Evolutionary conservation across 441 rosid species (phyloP).

Genomic region (Metrosideros polymorpha): DNA sequence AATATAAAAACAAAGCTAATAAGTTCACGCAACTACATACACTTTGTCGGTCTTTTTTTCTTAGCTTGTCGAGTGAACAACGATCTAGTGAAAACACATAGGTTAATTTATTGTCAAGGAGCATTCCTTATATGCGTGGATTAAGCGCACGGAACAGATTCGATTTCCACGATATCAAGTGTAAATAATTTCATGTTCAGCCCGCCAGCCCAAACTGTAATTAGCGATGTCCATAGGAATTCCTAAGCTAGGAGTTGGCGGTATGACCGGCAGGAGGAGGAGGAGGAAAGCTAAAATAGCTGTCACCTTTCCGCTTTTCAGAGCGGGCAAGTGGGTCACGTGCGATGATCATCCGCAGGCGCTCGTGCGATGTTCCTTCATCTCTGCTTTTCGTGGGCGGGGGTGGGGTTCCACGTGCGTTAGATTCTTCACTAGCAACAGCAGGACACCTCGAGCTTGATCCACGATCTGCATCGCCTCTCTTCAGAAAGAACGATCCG

Average conservation of each 20-base stretch:
- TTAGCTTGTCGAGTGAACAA: background rate
- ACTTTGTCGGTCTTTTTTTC: background rate
- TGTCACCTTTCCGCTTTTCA: background rate
- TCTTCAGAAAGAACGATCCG: background rate
- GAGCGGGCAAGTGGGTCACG: background rate
- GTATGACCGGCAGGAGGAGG: background rate
- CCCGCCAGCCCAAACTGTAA: too few species aligned
- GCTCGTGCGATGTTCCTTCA: background rate
- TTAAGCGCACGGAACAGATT: background rate
- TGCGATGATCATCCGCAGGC: background rate
- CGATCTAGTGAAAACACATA: accelerated
- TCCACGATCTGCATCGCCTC: background rate
- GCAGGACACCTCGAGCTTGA: background rate
- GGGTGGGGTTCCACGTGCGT: background rate
- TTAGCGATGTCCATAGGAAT: background rate
- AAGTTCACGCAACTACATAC: accelerated
- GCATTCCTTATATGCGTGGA: background rate
- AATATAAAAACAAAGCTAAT: accelerated
- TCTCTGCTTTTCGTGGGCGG: background rate
- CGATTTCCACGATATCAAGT: background rate
- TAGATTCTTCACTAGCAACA: background rate
- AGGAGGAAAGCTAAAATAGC: background rate
- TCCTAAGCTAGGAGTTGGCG: background rate
- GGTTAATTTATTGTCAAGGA: accelerated
- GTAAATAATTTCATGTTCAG: background rate